A percentile compares a stretch with the other conserved stretches of the same genome.
These are phyloP conservation scores for Meredithiella fracta DNA, from an alignment of 2,329 filamentous ascomycete species.

Conservation along the genomic window DNA sequence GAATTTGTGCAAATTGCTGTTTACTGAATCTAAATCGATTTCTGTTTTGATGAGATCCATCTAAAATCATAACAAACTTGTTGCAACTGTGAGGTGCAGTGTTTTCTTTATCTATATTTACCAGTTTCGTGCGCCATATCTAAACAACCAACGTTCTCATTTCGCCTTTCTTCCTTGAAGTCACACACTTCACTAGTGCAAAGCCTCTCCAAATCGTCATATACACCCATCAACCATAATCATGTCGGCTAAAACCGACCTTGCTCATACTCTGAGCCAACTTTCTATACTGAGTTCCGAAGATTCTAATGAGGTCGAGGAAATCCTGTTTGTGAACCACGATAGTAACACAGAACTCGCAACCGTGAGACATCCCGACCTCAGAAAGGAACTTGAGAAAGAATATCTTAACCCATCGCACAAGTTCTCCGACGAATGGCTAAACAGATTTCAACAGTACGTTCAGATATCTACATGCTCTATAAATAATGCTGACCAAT, in stretches of 20 bases:
- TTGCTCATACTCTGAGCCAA: not conserved
- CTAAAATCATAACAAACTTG: too few relatives aligned
- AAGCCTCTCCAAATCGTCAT: too few relatives aligned
- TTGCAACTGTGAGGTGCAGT: too few relatives aligned
- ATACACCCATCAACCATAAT: not conserved
- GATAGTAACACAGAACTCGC: not conserved
- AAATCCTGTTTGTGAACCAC: slow-evolving; percentile 2
- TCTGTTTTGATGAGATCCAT: too few relatives aligned
- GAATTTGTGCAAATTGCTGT: too few relatives aligned
- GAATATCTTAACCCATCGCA: slow-evolving; percentile 67
- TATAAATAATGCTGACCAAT: not conserved
- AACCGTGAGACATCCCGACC: slow-evolving; percentile 23
- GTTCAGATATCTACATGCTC: slow-evolving; percentile 14
- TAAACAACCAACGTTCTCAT: too few relatives aligned
- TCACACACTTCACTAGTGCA: not conserved
- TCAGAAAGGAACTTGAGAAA: slow-evolving; percentile 56
- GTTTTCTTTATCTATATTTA: too few relatives aligned
- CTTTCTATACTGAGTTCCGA: slow-evolving; percentile 6
- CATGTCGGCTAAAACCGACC: not conserved
- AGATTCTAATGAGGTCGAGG: slow-evolving; percentile 8
- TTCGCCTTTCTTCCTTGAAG: too few relatives aligned
- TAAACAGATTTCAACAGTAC: slow-evolving; percentile 71
- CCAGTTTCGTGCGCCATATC: too few relatives aligned
- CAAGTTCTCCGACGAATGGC: slow-evolving; percentile 68
- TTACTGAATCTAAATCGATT: too few relatives aligned